These are phyloP conservation scores for Capsicum pubescens DNA, from an alignment of 257 asterid genomes.

Conservation along the genomic window DNA sequence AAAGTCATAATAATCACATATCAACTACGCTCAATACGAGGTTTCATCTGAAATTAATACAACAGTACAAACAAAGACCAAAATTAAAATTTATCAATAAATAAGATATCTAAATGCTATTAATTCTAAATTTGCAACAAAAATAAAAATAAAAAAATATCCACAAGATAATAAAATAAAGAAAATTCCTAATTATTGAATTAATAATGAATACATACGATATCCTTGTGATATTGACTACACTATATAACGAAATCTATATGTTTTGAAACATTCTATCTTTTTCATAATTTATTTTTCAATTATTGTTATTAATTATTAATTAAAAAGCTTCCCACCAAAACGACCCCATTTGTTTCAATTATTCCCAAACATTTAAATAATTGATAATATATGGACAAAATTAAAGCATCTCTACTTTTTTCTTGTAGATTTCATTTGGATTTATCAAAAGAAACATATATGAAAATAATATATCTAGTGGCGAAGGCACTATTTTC, in stretches of 20 bases:
- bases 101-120: neutral
- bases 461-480: neutral
- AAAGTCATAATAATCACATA: too few relatives aligned
- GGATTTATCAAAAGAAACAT: neutral
- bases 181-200: neutral
- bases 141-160: neutral
- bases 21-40: too few relatives aligned
- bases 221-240: neutral
- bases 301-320: neutral
- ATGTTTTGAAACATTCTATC: conserved; percentile 26
- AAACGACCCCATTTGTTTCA: conserved; percentile 27
- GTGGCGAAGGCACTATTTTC: too few relatives aligned
- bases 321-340: conserved; percentile 19
- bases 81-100: neutral
- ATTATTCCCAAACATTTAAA: conserved; percentile 22
- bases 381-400: conserved; percentile 26
- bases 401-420: conserved; percentile 21
- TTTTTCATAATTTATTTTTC: conserved; percentile 12
- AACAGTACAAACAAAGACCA: too few relatives aligned
- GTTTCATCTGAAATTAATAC: too few relatives aligned
- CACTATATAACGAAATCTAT: conserved; percentile 12
- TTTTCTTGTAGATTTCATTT: neutral
- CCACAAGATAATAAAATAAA: neutral
- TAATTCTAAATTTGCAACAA: neutral
- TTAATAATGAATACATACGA: neutral